Evolutionary conservation across 352 stramenopile genomes (phyloP).

Genomic region (Phytophthora sojae): DNA sequence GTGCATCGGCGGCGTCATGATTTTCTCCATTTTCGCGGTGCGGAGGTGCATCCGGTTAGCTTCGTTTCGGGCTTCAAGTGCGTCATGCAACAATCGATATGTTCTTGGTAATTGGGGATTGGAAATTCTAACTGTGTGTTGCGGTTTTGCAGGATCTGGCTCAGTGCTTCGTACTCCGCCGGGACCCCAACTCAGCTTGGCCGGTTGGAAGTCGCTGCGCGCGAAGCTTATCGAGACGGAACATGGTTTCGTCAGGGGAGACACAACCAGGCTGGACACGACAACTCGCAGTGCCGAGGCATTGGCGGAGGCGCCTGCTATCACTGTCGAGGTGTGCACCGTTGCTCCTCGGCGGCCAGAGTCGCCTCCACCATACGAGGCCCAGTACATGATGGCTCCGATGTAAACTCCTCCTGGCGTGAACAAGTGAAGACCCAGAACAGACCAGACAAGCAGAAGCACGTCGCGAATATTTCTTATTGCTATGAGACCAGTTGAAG

Average conservation of each 20-base stretch:
- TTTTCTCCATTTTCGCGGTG: constrained; percentile 19
- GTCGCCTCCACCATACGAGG: neutral
- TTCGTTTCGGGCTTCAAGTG: constrained; percentile 6
- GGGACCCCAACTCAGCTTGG: constrained; percentile 47
- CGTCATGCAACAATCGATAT: neutral
- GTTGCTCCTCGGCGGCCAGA: neutral
- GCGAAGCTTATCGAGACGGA: constrained; percentile 58
- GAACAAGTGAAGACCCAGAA: neutral
- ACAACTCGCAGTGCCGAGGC: constrained; percentile 13
- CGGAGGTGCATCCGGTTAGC: constrained; percentile 14
- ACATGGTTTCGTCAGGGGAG: constrained; percentile 28
- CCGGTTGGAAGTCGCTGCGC: constrained; percentile 58
- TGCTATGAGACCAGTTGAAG: constrained; percentile 5
- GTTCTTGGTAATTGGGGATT: neutral
- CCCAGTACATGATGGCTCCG: constrained; percentile 26
- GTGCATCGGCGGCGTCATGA: constrained; percentile 13
- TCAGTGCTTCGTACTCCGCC: constrained; percentile 7
- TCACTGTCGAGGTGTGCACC: constrained; percentile 17
- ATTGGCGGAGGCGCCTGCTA: constrained; percentile 16
- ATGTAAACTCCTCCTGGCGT: constrained; percentile 11
- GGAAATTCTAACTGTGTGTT: neutral
- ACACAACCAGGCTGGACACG: constrained; percentile 16
- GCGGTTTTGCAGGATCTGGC: constrained; percentile 7
- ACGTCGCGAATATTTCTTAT: constrained; percentile 14
- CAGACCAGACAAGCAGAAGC: neutral